These are phyloP conservation scores for Diaporthe longicolla DNA, from an alignment of 2,329 filamentous ascomycete species.

Conservation along the genomic window DNA sequence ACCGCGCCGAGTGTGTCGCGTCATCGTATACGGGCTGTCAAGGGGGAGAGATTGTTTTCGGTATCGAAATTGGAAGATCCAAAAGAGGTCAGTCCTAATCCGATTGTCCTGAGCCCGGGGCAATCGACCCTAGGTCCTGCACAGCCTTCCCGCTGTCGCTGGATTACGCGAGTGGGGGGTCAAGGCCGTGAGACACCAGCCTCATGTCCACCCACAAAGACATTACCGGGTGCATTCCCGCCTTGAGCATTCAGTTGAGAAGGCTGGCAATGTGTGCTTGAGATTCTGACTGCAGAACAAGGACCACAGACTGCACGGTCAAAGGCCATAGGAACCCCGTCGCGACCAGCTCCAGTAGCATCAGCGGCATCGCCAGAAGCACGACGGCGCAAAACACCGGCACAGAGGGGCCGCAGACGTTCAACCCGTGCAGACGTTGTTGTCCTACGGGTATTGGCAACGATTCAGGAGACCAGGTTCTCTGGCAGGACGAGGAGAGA, in stretches of 20 bases:
- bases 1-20: conserved; percentile 17
- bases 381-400: background rate
- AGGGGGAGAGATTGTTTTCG: conserved; percentile 2
- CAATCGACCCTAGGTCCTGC: conserved; percentile 28
- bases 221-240: background rate
- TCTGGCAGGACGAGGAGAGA: conserved; percentile 19
- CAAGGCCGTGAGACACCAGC: conserved; percentile 14
- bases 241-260: background rate
- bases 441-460: background rate
- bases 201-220: conserved; percentile 9
- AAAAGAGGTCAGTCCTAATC: conserved; percentile 34
- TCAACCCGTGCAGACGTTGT: background rate
- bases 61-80: background rate
- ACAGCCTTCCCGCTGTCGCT: conserved; percentile 32
- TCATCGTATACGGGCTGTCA: conserved; percentile 29
- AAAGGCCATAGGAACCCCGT: background rate
- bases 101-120: conserved; percentile 21
- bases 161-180: conserved; percentile 35
- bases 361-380: background rate
- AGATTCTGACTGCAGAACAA: conserved; percentile 33
- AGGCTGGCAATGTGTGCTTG: conserved; percentile 10
- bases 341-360: background rate
- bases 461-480: background rate
- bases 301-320: conserved; percentile 14
- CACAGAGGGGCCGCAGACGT: background rate